Base-by-base conservation (phyloP, 2,329 filamentous ascomycete genomes). In the Fusarium sp. region DNA sequence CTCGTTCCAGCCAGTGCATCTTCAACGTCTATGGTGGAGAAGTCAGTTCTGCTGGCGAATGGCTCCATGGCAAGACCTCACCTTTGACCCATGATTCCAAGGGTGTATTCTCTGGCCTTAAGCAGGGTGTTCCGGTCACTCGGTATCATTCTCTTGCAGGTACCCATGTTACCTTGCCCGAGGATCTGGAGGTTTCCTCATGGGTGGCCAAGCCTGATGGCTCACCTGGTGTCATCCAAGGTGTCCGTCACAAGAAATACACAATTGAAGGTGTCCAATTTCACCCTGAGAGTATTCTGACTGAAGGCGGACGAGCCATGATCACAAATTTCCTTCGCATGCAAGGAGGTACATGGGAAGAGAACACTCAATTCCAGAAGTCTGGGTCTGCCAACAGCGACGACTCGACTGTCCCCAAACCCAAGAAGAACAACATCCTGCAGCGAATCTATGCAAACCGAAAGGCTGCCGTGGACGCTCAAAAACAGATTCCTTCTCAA, bases 231-330 rank as follows among this genome's bases (percentile, higher is more conserved):
- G 89, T 98, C 61, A 99, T 99, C 72, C 97, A 98, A 91, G 96
- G 96, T 45, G 92, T 99, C 43, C 90, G 96, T 43, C 96, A 99
- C 83, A 97, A 95, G 82, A 88, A 96, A 75, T 91, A 90, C 74
- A 87, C 92, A 3, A 85, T 98, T n/a, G 96, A 99, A 78, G 96
- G 94, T 39, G 96, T 99, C 17, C 96, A 99, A 76, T 99, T 98
- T 73, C 96, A 99, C 72, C 96, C 96, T 0, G 96, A 99, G 80
- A 98, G 95, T 77, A 99, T 99, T 58, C 82, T 99, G 50, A 97
- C 95, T 0, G 93, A 91, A 43, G 89, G 96, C 59, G 96, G 96
- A 5, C 90, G 94, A 35, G 81, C 87, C 35, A 97, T 99, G 92
- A 88, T 99, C 76, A 90, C 89, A 75, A 99, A 98, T 79, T 99